These are phyloP conservation scores for Salix dunnii DNA, from an alignment of 345 rosid genomes.

Conservation along the genomic window DNA sequence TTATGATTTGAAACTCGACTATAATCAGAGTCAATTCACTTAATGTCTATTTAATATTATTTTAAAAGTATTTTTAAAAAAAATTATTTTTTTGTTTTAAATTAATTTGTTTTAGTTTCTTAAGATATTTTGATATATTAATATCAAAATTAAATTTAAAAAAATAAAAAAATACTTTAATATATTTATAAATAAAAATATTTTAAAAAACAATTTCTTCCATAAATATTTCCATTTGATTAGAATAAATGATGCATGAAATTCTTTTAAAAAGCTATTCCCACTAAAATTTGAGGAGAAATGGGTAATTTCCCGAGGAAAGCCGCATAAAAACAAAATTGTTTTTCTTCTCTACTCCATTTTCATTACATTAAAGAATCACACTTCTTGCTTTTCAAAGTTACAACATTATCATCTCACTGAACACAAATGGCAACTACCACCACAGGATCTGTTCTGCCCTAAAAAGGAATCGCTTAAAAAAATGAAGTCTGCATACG, in stretches of 20 bases:
- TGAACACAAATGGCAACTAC: background rate
- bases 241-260: too few species aligned
- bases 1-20: too few species aligned
- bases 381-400: background rate
- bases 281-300: background rate
- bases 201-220: too few species aligned
- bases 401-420: background rate
- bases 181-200: too few species aligned
- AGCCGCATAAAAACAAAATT: background rate
- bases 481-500: background rate
- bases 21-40: too few species aligned
- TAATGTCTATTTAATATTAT: fast-evolving
- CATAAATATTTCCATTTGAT: too few species aligned
- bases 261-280: background rate
- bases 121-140: too few species aligned
- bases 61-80: too few species aligned
- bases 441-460: background rate
- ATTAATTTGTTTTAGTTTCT: too few species aligned
- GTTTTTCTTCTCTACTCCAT: background rate
- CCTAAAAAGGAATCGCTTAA: background rate
- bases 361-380: background rate
- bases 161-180: too few species aligned
- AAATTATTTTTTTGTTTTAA: too few species aligned
- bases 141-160: too few species aligned
- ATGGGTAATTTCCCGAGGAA: background rate